Percentiles rank a stretch among this genome's conserved stretches.
Conservation (phyloP, 1,284 basidiomycete species). For the Irpex lacteus region DNA sequence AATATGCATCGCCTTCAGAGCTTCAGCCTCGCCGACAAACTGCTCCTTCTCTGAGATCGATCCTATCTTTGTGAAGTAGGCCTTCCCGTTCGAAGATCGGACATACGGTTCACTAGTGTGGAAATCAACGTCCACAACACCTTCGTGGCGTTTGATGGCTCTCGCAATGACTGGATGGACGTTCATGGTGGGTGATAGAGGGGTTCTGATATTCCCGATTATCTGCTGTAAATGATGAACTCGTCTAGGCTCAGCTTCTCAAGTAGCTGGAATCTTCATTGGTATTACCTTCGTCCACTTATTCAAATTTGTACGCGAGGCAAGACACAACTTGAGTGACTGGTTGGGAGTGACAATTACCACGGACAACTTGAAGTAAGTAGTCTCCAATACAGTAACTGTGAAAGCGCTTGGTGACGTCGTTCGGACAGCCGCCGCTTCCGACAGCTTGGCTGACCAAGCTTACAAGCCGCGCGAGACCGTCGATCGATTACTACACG, state of each 20-base stretch:
- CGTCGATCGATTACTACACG: neutral
- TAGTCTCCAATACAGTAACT: too few relatives aligned
- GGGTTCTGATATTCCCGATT: too few relatives aligned
- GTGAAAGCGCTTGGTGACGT: neutral
- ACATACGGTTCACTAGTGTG: slow-evolving; percentile 45
- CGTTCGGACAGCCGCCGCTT: neutral
- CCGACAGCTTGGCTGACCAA: neutral
- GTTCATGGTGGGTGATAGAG: slow-evolving; percentile 10
- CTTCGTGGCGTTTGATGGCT: slow-evolving; percentile 48
- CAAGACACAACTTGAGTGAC: too few relatives aligned
- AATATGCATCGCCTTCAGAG: slow-evolving; percentile 58
- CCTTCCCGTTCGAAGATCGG: slow-evolving; percentile 53
- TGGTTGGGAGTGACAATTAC: too few relatives aligned
- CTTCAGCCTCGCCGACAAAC: slow-evolving; percentile 70
- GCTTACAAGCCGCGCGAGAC: neutral
- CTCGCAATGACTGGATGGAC: slow-evolving; percentile 35
- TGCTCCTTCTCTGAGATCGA: slow-evolving; percentile 54
- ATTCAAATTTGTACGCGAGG: too few relatives aligned
- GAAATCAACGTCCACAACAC: slow-evolving; percentile 46
- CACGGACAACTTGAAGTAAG: too few relatives aligned
- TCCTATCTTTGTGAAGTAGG: slow-evolving; percentile 64
- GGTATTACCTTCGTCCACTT: too few relatives aligned
- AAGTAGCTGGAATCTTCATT: too few relatives aligned
- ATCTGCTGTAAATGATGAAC: too few relatives aligned
- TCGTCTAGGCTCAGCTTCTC: too few relatives aligned